Conservation (phyloP, 176 grass and related monocot genomes). For the Carex littledalei region DNA sequence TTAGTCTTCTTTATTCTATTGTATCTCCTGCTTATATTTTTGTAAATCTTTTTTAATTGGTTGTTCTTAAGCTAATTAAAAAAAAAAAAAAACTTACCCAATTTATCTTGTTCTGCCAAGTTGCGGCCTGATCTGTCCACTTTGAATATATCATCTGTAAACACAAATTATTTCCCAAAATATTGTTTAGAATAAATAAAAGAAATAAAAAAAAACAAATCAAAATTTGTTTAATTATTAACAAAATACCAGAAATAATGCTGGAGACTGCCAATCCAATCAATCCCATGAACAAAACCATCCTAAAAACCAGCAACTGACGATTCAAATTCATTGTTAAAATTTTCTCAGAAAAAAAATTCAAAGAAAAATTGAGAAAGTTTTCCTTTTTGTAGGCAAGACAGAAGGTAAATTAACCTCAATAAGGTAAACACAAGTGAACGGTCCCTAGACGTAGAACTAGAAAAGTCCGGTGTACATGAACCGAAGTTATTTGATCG, state of each 20-base stretch:
- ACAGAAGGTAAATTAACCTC: not conserved
- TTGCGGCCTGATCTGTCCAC: not conserved
- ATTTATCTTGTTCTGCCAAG: not conserved
- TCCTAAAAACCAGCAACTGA: constrained; percentile 6
- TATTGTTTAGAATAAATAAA: not conserved
- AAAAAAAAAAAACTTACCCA: not conserved
- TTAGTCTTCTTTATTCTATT: not conserved
- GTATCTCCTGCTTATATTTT: not conserved
- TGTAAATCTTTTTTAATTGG: not conserved
- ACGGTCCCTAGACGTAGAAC: not conserved
- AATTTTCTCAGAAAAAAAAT: not conserved
- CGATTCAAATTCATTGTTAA: not conserved
- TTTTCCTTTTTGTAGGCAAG: constrained; percentile 6
- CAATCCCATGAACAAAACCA: constrained; percentile 15
- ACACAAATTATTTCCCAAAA: not conserved
- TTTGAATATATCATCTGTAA: not conserved
- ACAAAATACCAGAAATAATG: constrained; percentile 12
- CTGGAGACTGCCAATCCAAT: constrained; percentile 7
- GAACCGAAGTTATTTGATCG: not conserved
- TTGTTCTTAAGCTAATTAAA: not conserved
- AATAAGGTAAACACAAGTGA: not conserved
- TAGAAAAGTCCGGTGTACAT: not conserved
- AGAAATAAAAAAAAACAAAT: not conserved
- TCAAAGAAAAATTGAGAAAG: not conserved
- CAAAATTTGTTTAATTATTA: not conserved